Conservation (phyloP, 1,284 basidiomycete genomes). For the Jaminaea rosea region DNA sequence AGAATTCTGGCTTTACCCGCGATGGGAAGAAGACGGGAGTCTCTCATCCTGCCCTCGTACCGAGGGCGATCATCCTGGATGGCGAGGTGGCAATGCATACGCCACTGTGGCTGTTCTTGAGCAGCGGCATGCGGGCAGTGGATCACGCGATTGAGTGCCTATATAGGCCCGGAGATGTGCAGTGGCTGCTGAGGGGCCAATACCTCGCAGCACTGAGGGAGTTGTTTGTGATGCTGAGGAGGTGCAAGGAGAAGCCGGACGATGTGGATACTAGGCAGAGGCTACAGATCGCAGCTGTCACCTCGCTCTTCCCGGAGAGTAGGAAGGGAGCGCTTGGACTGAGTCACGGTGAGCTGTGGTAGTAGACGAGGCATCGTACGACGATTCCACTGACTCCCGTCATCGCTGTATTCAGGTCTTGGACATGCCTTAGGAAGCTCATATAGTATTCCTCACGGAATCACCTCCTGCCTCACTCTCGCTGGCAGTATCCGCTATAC, state of each 20-base stretch:
- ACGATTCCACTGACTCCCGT: neutral
- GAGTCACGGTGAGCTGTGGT: conserved; percentile 54
- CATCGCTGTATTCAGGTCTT: too few relatives aligned
- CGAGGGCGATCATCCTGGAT: conserved; percentile 61
- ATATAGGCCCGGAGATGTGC: conserved; percentile 55
- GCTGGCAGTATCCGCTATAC: conserved; percentile 12
- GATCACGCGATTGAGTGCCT: conserved; percentile 70
- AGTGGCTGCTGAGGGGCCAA: conserved; percentile 53
- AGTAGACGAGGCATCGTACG: neutral
- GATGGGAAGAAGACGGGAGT: conserved; percentile 61
- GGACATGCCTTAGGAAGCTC: conserved; percentile 64
- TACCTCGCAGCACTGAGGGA: conserved; percentile 53
- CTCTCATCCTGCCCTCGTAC: conserved; percentile 44
- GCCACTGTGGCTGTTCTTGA: conserved; percentile 68
- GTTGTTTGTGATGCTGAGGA: conserved; percentile 64
- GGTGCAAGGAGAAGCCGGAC: conserved; percentile 57
- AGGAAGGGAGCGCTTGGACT: conserved; percentile 59
- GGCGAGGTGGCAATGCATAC: conserved; percentile 65
- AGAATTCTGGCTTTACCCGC: conserved; percentile 67
- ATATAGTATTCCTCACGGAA: conserved; percentile 69
- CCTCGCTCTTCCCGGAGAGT: conserved; percentile 60
- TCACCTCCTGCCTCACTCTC: conserved; percentile 71
- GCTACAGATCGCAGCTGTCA: conserved; percentile 67
- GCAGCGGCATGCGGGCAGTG: conserved; percentile 55
- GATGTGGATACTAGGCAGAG: conserved; percentile 60